Conservation (phyloP, 75 land plant species). For the Chamaecyparis obtusa region DNA sequence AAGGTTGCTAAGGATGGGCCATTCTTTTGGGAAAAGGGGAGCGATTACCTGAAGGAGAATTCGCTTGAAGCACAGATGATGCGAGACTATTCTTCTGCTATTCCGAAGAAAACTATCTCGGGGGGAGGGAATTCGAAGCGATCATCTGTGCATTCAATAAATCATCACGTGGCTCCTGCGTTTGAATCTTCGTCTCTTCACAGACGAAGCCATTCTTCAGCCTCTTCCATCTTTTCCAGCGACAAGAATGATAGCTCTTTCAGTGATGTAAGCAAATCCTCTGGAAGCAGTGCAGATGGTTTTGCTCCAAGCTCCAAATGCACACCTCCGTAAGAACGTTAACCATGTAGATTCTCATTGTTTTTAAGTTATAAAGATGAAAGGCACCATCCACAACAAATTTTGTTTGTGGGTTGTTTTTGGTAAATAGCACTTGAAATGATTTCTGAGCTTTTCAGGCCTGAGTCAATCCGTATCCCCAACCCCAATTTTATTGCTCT, state of each 20-base stretch:
- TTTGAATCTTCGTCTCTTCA: neutral
- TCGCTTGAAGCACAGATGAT: conserved; percentile 4
- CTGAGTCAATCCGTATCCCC: neutral
- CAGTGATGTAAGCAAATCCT: conserved; percentile 12
- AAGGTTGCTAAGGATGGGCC: neutral
- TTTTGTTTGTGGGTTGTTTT: neutral
- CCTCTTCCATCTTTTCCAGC: neutral
- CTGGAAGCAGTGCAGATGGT: conserved; percentile 2
- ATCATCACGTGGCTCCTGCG: neutral
- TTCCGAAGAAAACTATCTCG: neutral
- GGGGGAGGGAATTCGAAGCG: conserved; percentile 9
- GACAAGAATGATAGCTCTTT: conserved; percentile 7
- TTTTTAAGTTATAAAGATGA: neutral
- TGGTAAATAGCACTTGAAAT: neutral
- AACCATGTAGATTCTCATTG: neutral
- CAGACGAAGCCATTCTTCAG: conserved; percentile 9
- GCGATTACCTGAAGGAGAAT: conserved; percentile 11
- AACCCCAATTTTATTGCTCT: neutral
- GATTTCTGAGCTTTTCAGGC: neutral
- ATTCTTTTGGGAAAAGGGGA: neutral
- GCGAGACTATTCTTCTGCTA: neutral
- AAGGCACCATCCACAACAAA: neutral
- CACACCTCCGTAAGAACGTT: conserved; percentile 1
- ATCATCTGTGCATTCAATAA: neutral
- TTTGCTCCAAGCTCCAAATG: neutral